Conservation (phyloP, 352 stramenopile species). For the Pythium vanterpoolii region DNA sequence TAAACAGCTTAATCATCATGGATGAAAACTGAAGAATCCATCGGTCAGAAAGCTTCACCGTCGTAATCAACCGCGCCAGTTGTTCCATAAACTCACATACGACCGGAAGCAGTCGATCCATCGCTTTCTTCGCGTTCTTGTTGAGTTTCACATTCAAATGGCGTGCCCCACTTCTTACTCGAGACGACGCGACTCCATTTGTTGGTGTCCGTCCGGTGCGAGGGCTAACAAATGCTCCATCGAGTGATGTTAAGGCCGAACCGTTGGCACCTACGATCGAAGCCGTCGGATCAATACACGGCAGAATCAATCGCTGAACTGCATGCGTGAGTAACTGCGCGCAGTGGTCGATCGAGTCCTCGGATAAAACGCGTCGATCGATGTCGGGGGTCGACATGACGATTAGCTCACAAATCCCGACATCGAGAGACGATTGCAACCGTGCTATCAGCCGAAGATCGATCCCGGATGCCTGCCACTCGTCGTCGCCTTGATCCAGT, state of each 20-base stretch:
- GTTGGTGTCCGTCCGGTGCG: not conserved
- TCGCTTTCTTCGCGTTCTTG: conserved; percentile 43
- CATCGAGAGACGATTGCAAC: conserved; percentile 49
- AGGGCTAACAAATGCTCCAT: conserved; percentile 4
- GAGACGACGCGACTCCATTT: not conserved
- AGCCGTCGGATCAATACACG: conserved; percentile 60
- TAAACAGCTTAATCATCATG: conserved; percentile 65
- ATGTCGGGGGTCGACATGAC: conserved; percentile 68
- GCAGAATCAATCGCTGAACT: conserved; percentile 55
- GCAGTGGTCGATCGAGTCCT: conserved; percentile 84
- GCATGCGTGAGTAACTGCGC: conserved; percentile 60
- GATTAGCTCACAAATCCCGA: conserved; percentile 68
- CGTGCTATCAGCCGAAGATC: conserved; percentile 34
- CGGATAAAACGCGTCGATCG: conserved; percentile 66
- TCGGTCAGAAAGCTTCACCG: conserved; percentile 72
- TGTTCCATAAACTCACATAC: conserved; percentile 76
- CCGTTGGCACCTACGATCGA: conserved; percentile 25
- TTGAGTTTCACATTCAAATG: conserved; percentile 43
- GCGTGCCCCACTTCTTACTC: conserved; percentile 2
- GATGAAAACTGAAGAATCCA: conserved; percentile 74
- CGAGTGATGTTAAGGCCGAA: not conserved
- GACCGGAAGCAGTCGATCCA: conserved; percentile 60
- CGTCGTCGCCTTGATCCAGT: conserved; percentile 28
- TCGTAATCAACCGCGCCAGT: conserved; percentile 47
- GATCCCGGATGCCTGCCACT: conserved; percentile 34